phyloP scores from a whole-genome alignment of 1,284 basidiomycete genomes.

The Mycena citricolor region DNA sequence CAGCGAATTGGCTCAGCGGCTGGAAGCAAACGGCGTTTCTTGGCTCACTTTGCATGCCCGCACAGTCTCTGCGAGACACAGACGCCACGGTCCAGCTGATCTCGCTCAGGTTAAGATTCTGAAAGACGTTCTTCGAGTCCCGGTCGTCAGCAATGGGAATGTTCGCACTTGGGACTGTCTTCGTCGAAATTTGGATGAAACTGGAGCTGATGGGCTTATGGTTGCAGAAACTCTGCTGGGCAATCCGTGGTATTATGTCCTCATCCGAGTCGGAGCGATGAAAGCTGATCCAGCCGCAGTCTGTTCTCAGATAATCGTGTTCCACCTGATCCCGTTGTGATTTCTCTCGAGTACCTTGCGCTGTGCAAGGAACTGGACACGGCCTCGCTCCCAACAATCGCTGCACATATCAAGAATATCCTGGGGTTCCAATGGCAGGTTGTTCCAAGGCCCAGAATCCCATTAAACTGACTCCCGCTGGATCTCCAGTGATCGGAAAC shows the following conservation, averaged over 20 bases:
- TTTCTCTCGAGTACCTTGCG: conserved; percentile 63
- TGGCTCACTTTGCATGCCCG: conserved; percentile 74
- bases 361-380: conserved; percentile 53
- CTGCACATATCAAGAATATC: conserved; percentile 61
- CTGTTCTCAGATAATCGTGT: conserved; percentile 49
- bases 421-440: conserved; percentile 63
- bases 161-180: conserved; percentile 62
- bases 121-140: conserved; percentile 49
- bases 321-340: conserved; percentile 60
- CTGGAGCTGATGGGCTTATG: conserved; percentile 75
- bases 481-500: too few species aligned
- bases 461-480: too few species aligned
- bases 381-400: conserved; percentile 46
- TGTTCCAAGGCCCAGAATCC: conserved; percentile 10
- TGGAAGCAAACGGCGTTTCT: conserved; percentile 61
- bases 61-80: conserved; percentile 61
- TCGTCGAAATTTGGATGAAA: conserved; percentile 48
- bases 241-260: conserved; percentile 74
- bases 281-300: conserved; percentile 32
- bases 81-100: conserved; percentile 69
- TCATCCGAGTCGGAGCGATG: conserved; percentile 3
- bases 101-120: conserved; percentile 56
- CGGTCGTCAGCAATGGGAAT: conserved; percentile 76
- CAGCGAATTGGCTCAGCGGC: conserved; percentile 49
- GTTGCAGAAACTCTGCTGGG: conserved; percentile 71